phyloP scores from a whole-genome alignment of 495 filamentous ascomycete genomes.

The Penicillium macrosclerotiorum region DNA sequence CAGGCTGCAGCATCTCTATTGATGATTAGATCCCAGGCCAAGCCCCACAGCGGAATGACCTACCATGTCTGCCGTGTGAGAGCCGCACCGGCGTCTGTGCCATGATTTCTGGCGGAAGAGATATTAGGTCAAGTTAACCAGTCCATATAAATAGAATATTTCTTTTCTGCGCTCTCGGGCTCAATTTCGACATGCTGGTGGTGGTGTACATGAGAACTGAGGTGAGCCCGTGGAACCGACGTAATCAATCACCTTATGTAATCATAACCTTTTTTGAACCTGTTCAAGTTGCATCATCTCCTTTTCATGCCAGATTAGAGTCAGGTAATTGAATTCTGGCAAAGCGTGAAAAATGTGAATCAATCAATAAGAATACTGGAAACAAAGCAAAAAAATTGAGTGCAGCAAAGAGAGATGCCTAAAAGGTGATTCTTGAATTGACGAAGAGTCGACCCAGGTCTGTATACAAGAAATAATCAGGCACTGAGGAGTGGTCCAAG shows the following conservation, averaged over 20 bases:
- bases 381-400: too few species aligned
- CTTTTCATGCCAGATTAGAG: not conserved
- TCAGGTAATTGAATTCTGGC: too few species aligned
- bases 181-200: not conserved
- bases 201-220: not conserved
- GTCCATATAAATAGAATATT: constrained; percentile 1
- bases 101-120: constrained; percentile 13
- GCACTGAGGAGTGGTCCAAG: too few species aligned
- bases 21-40: not conserved
- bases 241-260: constrained; percentile 13
- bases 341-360: too few species aligned
- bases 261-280: too few species aligned
- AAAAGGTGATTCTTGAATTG: too few species aligned
- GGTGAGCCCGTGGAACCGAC: constrained; percentile 3
- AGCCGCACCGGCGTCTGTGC: constrained; percentile 14
- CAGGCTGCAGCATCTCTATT: constrained; percentile 16
- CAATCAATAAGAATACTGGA: too few species aligned
- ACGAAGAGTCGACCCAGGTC: too few species aligned
- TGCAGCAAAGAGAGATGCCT: too few species aligned
- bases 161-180: not conserved
- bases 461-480: too few species aligned
- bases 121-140: not conserved
- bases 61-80: constrained; percentile 23
- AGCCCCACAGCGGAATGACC: not conserved
- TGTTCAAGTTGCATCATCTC: too few species aligned